Conservation (phyloP, 2,329 filamentous ascomycete genomes). For the Xylariaceae sp. region DNA sequence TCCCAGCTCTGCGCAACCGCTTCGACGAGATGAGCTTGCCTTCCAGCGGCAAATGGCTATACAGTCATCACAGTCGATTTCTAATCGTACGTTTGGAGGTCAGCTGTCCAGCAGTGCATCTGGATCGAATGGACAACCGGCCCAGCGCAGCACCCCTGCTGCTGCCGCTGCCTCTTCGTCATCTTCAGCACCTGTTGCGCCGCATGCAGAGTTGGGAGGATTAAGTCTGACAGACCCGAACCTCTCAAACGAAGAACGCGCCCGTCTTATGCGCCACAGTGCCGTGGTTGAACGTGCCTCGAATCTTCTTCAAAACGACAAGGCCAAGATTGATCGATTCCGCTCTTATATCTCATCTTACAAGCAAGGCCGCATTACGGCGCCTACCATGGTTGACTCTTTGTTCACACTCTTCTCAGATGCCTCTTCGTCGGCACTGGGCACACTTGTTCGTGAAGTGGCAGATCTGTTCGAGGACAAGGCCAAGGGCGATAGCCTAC, state of each 20-base stretch:
- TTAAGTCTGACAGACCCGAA: constrained; percentile 47
- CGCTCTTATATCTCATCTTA: constrained; percentile 76
- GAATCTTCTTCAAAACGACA: constrained; percentile 74
- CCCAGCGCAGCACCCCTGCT: constrained; percentile 3
- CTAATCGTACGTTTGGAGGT: constrained; percentile 78
- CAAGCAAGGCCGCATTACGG: constrained; percentile 63
- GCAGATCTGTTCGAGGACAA: constrained; percentile 89
- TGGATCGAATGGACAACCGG: constrained; percentile 39
- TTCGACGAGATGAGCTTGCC: constrained; percentile 82
- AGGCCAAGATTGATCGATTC: constrained; percentile 71
- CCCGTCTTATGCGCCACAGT: constrained; percentile 72
- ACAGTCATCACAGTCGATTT: constrained; percentile 77
- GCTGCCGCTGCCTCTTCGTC: constrained; percentile 15
- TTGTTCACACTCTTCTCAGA: constrained; percentile 83
- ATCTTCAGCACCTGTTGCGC: constrained; percentile 20
- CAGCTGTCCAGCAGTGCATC: constrained; percentile 61
- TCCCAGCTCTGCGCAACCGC: constrained; percentile 69
- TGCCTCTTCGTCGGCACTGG: constrained; percentile 72
- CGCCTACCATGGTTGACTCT: constrained; percentile 74
- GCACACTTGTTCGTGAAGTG: constrained; percentile 85
- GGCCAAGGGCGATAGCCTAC: constrained; percentile 65
- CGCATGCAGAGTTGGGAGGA: constrained; percentile 39
- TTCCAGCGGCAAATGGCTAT: constrained; percentile 91
- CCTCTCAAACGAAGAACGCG: constrained; percentile 73
- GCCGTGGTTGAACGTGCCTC: constrained; percentile 83